Evolutionary conservation across 495 filamentous ascomycete genomes (phyloP), one percentile per base, ranked within the genome.

Genomic region (Xylaria cubensis): DNA sequence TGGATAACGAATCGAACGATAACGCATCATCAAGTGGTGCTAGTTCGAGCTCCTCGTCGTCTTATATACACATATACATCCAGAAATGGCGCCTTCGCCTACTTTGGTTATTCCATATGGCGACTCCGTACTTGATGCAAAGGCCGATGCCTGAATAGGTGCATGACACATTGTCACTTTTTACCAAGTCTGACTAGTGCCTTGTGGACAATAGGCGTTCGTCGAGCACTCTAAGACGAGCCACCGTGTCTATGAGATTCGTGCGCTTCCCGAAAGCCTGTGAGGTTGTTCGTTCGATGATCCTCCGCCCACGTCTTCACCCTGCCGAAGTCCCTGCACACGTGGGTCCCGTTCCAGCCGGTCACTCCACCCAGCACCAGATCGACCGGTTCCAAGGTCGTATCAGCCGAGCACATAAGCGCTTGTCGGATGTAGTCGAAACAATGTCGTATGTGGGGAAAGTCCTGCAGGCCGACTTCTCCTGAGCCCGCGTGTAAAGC

Each of bases 361-460:
- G 67, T 67, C 19, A 73, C 71, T 15, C 71, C 71, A 29, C 65
- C 26, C 13, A 64, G 64, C 21, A 70, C 66, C 66, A 41, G 41
- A 65, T 67, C 69, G 26, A 50, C 66, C 55, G 46, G 62, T 32
- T 73, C 71, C 71, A 73, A 56, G 36, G 71, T 55, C 44, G 71
- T 69, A 42, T 73, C 71, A 4, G 64, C 71, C 26, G 29, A 42
- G 46, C 71, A 73, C 41, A 69, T 69, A 50, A 73, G 67, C 7
- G 65, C 61, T 26, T 73, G 71, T 10, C 71, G 65, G 53, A 73
- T 64, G 36, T 73, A 73, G 29, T 73, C 71, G 42, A 73, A 39
- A 29, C 71, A 75, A 39, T 75, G 73, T 29, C 72, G 62, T 15
- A 75, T 70, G 34, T 75, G 73, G 15, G 72, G 26, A 34, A 58